A percentile compares a stretch with the other conserved stretches of the same genome.
These are phyloP conservation scores for Paramarasmius palmivorus DNA, from an alignment of 1,284 basidiomycete genomes.

Conservation along the genomic window DNA sequence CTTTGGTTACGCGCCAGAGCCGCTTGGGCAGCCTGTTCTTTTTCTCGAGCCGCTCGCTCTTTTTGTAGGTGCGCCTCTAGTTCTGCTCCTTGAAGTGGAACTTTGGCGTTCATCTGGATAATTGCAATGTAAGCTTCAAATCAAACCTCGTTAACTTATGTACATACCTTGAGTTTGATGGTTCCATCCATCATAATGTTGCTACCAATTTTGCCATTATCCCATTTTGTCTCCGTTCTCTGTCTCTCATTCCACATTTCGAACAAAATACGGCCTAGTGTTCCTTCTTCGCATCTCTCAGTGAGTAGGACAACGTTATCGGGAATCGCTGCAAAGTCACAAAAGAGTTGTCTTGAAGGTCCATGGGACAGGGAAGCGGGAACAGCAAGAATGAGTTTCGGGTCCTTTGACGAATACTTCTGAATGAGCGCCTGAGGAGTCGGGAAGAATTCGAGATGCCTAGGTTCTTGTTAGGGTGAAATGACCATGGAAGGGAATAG, in stretches of 20 bases:
- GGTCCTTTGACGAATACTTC: constrained; percentile 81
- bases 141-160: background rate
- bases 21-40: constrained; percentile 85
- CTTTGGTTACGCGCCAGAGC: constrained; percentile 81
- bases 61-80: constrained; percentile 80
- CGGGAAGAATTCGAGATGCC: constrained; percentile 88
- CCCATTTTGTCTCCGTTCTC: constrained; percentile 78
- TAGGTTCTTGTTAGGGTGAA: constrained; percentile 30
- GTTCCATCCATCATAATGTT: constrained; percentile 77
- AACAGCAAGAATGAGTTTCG: constrained; percentile 92
- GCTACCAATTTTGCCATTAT: constrained; percentile 85
- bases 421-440: constrained; percentile 80
- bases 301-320: constrained; percentile 89
- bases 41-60: constrained; percentile 82
- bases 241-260: constrained; percentile 86
- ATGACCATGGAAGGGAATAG: background rate
- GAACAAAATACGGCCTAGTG: constrained; percentile 79
- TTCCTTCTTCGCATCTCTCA: constrained; percentile 75
- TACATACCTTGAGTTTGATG: constrained; percentile 64
- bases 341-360: constrained; percentile 83
- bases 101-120: constrained; percentile 81
- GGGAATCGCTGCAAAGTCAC: constrained; percentile 78
- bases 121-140: constrained; percentile 5
- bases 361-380: constrained; percentile 93
- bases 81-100: constrained; percentile 85